Base-by-base conservation (phyloP, 805 yeast genomes). In the Kodamaea fukazawae region DNA sequence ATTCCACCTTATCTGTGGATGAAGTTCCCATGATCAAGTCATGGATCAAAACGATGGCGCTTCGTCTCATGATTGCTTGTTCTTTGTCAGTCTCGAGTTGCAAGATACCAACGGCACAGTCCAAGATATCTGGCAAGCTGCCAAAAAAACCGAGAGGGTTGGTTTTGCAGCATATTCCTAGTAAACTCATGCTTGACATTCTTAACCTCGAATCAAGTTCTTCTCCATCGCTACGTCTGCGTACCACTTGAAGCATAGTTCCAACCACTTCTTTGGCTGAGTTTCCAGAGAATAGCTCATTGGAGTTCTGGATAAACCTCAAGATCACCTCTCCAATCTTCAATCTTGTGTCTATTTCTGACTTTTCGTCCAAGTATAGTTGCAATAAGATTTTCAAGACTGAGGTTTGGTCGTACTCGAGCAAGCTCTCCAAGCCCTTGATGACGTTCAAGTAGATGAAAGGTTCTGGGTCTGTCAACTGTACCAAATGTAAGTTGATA, bases 361-460 rank as follows among this genome's bases (percentile, higher is more conserved):
- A 30, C 5, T 42, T 50, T 2, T 53, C 55, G 33, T 58, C 51
- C 5, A 54, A 52, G 45, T 75, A 79, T 3, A 74, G 48, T 2
- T 63, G 48, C 3, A 68, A 46, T 14, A 79, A 55, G 2, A 61
- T 53, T 2, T 62, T 56, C 2, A 75, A 36, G 0, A 75, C 70
- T 4, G 53, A 54, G 0, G 47, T 39, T 16, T 67, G 65, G 39
- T 73, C 71, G 41, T 57, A 54, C 27, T 65, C 76, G n/a, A 84
- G 57, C 29, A 89, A 58, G 11, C 75, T 68, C 32, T 79, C 82
- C 17, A 93, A 60, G 0, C 93, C 90, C 52, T 85, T 87, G 45
- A 93, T 86, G 1, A 83, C 84, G 53, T 87, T 91, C 40, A 93
- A 58, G 55, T 87, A 93, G 11, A 93, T 78, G 57, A 81, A 91